phyloP scores from a whole-genome alignment of 139 green algal genomes.

The Picocystis salinarum region DNA sequence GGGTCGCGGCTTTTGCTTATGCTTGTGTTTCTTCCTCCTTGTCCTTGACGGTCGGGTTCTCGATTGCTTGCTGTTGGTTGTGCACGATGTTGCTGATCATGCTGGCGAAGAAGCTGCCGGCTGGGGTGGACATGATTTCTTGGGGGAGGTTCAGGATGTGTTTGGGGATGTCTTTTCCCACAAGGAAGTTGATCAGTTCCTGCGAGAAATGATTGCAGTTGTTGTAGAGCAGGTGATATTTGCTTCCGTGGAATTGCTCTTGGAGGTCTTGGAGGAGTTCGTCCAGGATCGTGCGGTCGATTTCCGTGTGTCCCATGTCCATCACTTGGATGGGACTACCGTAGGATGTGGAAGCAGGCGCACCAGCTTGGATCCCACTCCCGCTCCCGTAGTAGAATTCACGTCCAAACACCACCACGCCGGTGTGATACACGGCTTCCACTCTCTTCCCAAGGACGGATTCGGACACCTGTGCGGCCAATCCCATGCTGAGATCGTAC shows the following conservation, averaged over 20 bases:
- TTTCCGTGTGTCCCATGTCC: conserved; percentile 9
- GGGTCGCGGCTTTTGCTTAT: too few relatives aligned
- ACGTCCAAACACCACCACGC: conserved; percentile 16
- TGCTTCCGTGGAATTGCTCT: conserved; percentile 4
- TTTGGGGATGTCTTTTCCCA: conserved; percentile 18
- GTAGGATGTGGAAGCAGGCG: conserved; percentile 9
- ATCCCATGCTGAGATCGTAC: conserved; percentile 53
- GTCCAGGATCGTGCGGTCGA: conserved; percentile 12
- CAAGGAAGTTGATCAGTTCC: conserved; percentile 15
- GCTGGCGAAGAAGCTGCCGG: too few relatives aligned
- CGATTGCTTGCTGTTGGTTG: too few relatives aligned
- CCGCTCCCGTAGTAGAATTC: conserved; percentile 19
- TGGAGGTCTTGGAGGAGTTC: conserved; percentile 17
- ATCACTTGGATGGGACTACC: conserved; percentile 14
- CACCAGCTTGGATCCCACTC: conserved; percentile 6
- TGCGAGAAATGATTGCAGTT: conserved; percentile 29
- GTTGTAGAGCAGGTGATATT: conserved; percentile 18
- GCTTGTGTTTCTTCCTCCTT: too few relatives aligned
- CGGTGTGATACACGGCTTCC: conserved; percentile 19
- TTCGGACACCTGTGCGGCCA: conserved; percentile 33
- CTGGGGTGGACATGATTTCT: conserved; percentile 14
- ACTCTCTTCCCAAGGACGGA: conserved; percentile 42
- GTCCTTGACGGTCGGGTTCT: too few relatives aligned
- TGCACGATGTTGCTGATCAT: too few relatives aligned
- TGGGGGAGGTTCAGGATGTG: conserved; percentile 13